A percentile compares a stretch with the other conserved stretches of the same genome.
Conservation (phyloP, 257 asterid genomes). For the Solanum tarapatanum region DNA sequence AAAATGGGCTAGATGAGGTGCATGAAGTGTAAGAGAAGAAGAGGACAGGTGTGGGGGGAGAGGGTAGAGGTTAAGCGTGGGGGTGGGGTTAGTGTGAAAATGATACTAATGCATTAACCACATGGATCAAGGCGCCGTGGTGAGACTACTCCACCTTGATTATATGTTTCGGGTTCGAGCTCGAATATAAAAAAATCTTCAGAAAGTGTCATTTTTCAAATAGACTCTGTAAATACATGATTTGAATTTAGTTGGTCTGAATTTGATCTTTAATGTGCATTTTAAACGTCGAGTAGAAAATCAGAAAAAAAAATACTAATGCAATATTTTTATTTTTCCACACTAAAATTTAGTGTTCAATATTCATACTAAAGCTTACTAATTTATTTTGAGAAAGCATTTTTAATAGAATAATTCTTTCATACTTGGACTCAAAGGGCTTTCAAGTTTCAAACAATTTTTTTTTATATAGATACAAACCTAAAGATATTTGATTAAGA, state of each 20-base stretch:
- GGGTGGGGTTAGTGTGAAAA: background rate
- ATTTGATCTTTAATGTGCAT: no score
- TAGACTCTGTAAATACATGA: no score
- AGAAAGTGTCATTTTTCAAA: background rate
- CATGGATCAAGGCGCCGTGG: accelerated
- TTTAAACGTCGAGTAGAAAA: accelerated
- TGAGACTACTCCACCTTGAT: accelerated
- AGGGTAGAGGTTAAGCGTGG: background rate
- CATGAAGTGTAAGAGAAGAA: background rate
- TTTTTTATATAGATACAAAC: accelerated
- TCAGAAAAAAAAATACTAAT: background rate
- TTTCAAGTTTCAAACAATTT: no score
- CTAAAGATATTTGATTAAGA: background rate
- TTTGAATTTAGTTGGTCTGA: no score
- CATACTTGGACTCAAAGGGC: background rate
- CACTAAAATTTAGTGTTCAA: no score
- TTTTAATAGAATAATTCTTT: accelerated
- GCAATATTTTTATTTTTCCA: accelerated
- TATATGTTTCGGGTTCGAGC: accelerated
- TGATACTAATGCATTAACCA: background rate
- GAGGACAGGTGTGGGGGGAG: background rate
- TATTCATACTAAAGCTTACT: no score
- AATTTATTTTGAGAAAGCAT: background rate
- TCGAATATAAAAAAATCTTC: accelerated
- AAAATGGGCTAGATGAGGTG: background rate